Evolutionary conservation across 176 grass and related monocot species (phyloP).

Genomic region (Carex littledalei): DNA sequence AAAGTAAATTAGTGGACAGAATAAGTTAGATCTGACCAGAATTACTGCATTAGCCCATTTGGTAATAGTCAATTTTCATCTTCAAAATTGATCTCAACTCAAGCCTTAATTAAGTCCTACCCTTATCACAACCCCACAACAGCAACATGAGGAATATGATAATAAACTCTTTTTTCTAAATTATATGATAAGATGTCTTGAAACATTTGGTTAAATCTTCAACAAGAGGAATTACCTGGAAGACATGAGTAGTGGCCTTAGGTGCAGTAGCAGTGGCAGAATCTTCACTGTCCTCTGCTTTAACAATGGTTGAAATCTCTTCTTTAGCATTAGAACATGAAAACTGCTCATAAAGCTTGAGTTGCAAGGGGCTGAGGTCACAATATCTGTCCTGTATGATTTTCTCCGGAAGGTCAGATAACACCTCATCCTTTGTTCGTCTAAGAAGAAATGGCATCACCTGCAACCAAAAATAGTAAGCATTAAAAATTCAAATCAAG

Average conservation of each 20-base stretch:
- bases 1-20: slow-evolving; percentile 9
- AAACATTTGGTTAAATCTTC: background rate
- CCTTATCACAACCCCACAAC: background rate
- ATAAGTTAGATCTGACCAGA: background rate
- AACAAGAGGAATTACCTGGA: slow-evolving; percentile 51
- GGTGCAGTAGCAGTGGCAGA: slow-evolving; percentile 31
- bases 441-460: slow-evolving; percentile 99
- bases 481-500: background rate
- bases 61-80: background rate
- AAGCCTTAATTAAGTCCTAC: background rate
- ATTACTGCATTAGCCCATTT: background rate
- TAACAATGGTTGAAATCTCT: slow-evolving; percentile 81
- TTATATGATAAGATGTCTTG: background rate
- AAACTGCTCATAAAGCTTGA: slow-evolving; percentile 96
- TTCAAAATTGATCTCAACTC: background rate
- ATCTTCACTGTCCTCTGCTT: slow-evolving; percentile 48
- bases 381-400: slow-evolving; percentile 99
- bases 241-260: slow-evolving; percentile 91
- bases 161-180: background rate
- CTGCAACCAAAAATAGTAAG: slow-evolving; percentile 28
- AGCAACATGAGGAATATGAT: background rate
- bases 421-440: slow-evolving; percentile 96
- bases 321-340: slow-evolving; percentile 80
- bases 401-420: slow-evolving; percentile 98
- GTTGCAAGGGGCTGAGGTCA: slow-evolving; percentile 69